Conservation (phyloP, 1,284 basidiomycete genomes). For the Wallemia mellicola region DNA sequence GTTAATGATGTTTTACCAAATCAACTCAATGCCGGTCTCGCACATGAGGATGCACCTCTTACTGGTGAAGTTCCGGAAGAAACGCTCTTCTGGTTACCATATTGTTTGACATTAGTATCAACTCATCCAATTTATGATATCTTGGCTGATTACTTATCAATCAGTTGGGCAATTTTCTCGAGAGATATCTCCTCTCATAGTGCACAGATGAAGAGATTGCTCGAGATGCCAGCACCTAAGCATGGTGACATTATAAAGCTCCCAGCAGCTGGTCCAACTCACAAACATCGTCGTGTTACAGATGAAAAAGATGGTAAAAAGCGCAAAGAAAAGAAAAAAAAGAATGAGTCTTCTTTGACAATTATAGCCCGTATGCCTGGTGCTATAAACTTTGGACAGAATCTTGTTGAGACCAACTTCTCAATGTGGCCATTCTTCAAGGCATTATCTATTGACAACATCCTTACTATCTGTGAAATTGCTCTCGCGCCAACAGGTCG, state of each 20-base stretch:
- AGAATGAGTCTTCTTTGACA: constrained; percentile 4
- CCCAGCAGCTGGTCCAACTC: neutral
- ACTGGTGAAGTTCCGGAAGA: constrained; percentile 33
- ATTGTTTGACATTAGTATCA: constrained; percentile 41
- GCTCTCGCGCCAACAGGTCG: constrained; percentile 77
- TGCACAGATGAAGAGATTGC: constrained; percentile 50
- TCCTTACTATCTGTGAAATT: constrained; percentile 79
- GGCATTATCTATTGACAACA: constrained; percentile 71
- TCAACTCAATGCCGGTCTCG: neutral
- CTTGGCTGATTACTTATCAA: constrained; percentile 65
- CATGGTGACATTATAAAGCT: constrained; percentile 49
- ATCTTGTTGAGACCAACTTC: constrained; percentile 24
- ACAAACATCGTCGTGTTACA: constrained; percentile 16
- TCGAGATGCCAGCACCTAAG: constrained; percentile 42
- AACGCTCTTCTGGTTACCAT: constrained; percentile 75
- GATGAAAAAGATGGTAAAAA: constrained; percentile 28
- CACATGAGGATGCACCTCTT: neutral
- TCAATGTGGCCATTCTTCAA: constrained; percentile 95
- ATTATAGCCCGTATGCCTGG: constrained; percentile 17
- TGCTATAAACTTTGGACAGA: constrained; percentile 17
- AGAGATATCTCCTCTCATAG: constrained; percentile 69
- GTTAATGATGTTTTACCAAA: neutral
- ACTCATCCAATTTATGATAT: constrained; percentile 72
- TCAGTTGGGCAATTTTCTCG: constrained; percentile 64
- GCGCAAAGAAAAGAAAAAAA: constrained; percentile 3